These are phyloP conservation scores for Pleurotus djamor DNA, from an alignment of 768 basidiomycete genomes.

Conservation along the genomic window DNA sequence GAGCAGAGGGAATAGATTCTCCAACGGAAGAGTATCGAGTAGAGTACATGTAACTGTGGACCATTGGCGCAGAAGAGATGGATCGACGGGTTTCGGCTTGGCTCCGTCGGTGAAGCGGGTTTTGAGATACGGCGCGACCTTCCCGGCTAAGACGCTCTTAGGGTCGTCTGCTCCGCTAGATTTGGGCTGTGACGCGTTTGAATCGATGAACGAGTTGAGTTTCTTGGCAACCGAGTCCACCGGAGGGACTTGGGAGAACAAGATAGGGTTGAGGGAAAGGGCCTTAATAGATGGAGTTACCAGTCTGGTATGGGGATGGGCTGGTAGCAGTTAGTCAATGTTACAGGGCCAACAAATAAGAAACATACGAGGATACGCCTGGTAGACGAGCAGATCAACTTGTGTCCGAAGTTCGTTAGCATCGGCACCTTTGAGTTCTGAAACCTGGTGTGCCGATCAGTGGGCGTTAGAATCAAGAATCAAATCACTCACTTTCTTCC, in stretches of 20 bases:
- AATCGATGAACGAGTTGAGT: slow-evolving; percentile 60
- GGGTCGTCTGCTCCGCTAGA: slow-evolving; percentile 31
- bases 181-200: slow-evolving; percentile 29
- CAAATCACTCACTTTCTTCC: slow-evolving; percentile 51
- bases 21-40: slow-evolving; percentile 39
- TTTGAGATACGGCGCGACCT: slow-evolving; percentile 66
- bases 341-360: background rate
- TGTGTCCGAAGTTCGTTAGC: slow-evolving; percentile 68
- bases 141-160: slow-evolving; percentile 45
- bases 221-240: slow-evolving; percentile 64
- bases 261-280: slow-evolving; percentile 70
- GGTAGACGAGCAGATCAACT: slow-evolving; percentile 70
- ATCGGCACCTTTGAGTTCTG: slow-evolving; percentile 74
- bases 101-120: slow-evolving; percentile 39
- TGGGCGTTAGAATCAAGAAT: background rate
- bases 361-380: slow-evolving; percentile 77
- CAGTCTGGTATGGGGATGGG: slow-evolving; percentile 71
- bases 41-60: slow-evolving; percentile 42
- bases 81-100: slow-evolving; percentile 12
- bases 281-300: slow-evolving; percentile 59
- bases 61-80: slow-evolving; percentile 17
- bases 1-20: slow-evolving; percentile 73
- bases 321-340: slow-evolving; percentile 29
- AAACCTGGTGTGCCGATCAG: slow-evolving; percentile 35
- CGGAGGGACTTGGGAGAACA: slow-evolving; percentile 70